Percentiles rank a stretch among this genome's conserved stretches.
phyloP scores from a whole-genome alignment of 2,329 filamentous ascomycete genomes.

The Talaromyces sp. region DNA sequence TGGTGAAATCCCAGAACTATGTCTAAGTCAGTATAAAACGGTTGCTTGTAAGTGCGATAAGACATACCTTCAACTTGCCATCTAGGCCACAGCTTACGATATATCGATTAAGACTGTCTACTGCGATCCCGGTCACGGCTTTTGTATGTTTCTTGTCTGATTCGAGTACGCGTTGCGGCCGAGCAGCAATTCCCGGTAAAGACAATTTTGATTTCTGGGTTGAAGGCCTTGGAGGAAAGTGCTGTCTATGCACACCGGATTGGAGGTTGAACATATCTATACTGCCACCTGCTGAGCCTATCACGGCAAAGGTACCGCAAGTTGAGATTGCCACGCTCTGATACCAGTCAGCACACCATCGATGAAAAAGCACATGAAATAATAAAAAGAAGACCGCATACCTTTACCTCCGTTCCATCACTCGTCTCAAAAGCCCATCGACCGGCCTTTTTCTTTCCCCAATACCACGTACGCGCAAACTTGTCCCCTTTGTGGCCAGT shows the following conservation, averaged over 20 bases:
- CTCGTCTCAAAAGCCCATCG: slow-evolving; percentile 87
- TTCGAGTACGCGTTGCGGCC: not conserved
- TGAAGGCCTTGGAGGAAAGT: slow-evolving; percentile 75
- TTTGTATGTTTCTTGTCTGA: slow-evolving; percentile 57
- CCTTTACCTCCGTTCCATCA: slow-evolving; percentile 69
- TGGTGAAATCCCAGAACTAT: slow-evolving; percentile 88
- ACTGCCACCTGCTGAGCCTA: slow-evolving; percentile 75
- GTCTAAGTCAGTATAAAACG: slow-evolving; percentile 1
- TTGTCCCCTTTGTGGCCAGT: slow-evolving; percentile 84
- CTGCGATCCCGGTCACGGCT: slow-evolving; percentile 75
- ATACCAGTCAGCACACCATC: slow-evolving; percentile 11
- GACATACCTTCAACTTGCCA: slow-evolving; percentile 69
- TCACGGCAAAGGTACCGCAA: slow-evolving; percentile 87
- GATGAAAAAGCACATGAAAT: not conserved
- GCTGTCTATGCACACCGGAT: slow-evolving; percentile 80
- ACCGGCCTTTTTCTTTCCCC: slow-evolving; percentile 88
- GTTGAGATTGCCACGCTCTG: slow-evolving; percentile 81
- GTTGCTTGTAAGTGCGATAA: not conserved
- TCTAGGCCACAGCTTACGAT: slow-evolving; percentile 84
- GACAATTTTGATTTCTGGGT: slow-evolving; percentile 32
- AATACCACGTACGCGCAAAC: slow-evolving; percentile 92
- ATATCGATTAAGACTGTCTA: slow-evolving; percentile 82
- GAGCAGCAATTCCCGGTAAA: not conserved
- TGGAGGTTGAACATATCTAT: slow-evolving; percentile 97
- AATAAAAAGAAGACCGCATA: slow-evolving; percentile 17